Percentiles rank a stretch among this genome's conserved stretches.
Evolutionary conservation across 2,329 filamentous ascomycete genomes (phyloP).

Genomic region (Alternaria novae-zelandiae): DNA sequence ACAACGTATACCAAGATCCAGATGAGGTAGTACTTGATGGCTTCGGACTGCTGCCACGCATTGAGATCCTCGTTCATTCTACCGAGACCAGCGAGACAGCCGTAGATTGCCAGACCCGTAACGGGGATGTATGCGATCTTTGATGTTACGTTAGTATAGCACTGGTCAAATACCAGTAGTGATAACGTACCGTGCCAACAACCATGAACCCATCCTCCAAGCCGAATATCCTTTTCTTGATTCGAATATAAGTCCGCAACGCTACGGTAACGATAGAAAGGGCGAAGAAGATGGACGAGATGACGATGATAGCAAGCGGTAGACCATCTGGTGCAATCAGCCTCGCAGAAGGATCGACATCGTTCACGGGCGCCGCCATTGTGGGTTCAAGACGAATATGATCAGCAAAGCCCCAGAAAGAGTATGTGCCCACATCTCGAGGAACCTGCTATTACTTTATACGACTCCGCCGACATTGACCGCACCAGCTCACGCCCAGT

Average conservation of each 20-base stretch:
- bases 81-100: constrained; percentile 23
- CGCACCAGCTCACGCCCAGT: not conserved
- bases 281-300: constrained; percentile 20
- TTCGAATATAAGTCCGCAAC: constrained; percentile 23
- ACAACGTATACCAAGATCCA: constrained; percentile 34
- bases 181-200: constrained; percentile 12
- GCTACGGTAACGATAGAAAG: constrained; percentile 23
- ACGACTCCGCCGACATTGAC: not conserved
- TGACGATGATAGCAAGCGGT: constrained; percentile 24
- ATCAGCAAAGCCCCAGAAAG: not conserved
- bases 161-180: too few relatives aligned
- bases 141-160: not conserved
- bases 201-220: constrained; percentile 26
- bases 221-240: constrained; percentile 22
- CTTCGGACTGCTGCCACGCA: constrained; percentile 24
- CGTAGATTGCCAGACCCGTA: not conserved
- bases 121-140: not conserved
- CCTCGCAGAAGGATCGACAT: constrained; percentile 18
- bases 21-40: constrained; percentile 33
- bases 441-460: not conserved
- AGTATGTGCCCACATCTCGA: not conserved
- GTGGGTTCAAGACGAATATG: not conserved
- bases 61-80: constrained; percentile 26
- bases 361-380: not conserved
- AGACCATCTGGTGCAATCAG: constrained; percentile 21